A percentile compares a stretch with the other conserved stretches of the same genome.
These are phyloP conservation scores for Penicillium palitans DNA, from an alignment of 2,329 filamentous ascomycete genomes.

Conservation along the genomic window DNA sequence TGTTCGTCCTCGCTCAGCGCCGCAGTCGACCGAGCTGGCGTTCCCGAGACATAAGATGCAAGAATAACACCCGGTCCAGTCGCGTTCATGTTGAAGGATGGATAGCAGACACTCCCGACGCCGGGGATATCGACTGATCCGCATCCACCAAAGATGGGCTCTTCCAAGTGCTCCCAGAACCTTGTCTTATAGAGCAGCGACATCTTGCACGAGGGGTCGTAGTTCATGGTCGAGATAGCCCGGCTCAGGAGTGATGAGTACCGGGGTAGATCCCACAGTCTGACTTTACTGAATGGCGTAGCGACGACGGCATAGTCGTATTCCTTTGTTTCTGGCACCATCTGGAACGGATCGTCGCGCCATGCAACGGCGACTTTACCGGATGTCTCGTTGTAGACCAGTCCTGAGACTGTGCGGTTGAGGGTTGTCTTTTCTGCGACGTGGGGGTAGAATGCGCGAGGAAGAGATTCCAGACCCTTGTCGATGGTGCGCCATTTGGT, in stretches of 20 bases:
- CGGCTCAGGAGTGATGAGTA: slow-evolving; percentile 53
- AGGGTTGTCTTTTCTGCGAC: slow-evolving; percentile 60
- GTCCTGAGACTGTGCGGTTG: slow-evolving; percentile 57
- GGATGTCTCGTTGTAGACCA: slow-evolving; percentile 54
- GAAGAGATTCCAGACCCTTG: slow-evolving; percentile 59
- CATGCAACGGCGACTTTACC: slow-evolving; percentile 61
- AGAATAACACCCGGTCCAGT: slow-evolving; percentile 39
- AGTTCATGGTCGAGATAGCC: slow-evolving; percentile 53
- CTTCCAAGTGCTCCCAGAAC: slow-evolving; percentile 56
- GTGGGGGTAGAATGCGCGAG: slow-evolving; percentile 62
- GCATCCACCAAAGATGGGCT: slow-evolving; percentile 62
- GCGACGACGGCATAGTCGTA: slow-evolving; percentile 69
- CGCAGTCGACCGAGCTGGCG: slow-evolving; percentile 24
- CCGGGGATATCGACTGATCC: slow-evolving; percentile 33
- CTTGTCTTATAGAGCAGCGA: slow-evolving; percentile 68
- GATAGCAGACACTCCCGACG: slow-evolving; percentile 39
- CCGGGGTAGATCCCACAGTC: slow-evolving; percentile 60
- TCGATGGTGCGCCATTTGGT: slow-evolving; percentile 66
- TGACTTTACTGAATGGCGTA: slow-evolving; percentile 64
- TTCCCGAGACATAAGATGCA: slow-evolving; percentile 47
- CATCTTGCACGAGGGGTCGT: slow-evolving; percentile 56
- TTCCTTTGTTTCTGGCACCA: slow-evolving; percentile 48
- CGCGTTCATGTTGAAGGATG: slow-evolving; percentile 39
- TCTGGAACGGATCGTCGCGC: slow-evolving; percentile 45
- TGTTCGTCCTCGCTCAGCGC: slow-evolving; percentile 46